These are phyloP conservation scores for Blastomyces emzantsi DNA, from an alignment of 2,329 filamentous ascomycete genomes.

Conservation along the genomic window DNA sequence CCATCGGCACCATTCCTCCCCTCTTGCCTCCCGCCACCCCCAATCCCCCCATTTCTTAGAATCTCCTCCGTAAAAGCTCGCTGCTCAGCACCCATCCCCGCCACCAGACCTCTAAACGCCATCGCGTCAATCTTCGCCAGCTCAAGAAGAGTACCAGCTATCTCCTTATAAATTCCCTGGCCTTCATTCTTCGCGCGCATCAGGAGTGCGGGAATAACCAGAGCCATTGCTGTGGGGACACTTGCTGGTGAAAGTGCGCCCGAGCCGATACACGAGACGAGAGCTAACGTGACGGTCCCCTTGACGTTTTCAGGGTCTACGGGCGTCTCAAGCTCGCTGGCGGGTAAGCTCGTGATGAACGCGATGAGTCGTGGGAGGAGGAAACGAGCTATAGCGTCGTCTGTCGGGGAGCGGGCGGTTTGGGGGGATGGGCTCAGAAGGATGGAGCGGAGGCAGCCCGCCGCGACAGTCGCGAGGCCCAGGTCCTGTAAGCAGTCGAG, in stretches of 20 bases:
- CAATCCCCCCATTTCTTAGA: slow-evolving; percentile 53
- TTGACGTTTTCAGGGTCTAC: slow-evolving; percentile 67
- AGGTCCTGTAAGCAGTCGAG: slow-evolving; percentile 65
- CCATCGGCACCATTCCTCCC: slow-evolving; percentile 35
- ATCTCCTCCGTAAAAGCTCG: slow-evolving; percentile 73
- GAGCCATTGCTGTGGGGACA: slow-evolving; percentile 51
- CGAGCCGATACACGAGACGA: slow-evolving; percentile 60
- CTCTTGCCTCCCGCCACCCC: slow-evolving; percentile 28
- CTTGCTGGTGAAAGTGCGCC: slow-evolving; percentile 26
- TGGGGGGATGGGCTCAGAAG: slow-evolving; percentile 49
- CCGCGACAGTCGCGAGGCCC: slow-evolving; percentile 67
- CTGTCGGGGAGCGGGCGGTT: slow-evolving; percentile 46
- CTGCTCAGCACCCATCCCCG: slow-evolving; percentile 59
- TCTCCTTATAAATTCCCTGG: slow-evolving; percentile 55
- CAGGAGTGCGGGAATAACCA: slow-evolving; percentile 70
- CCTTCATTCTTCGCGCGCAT: slow-evolving; percentile 59
- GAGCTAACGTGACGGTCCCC: slow-evolving; percentile 59
- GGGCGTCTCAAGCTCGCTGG: slow-evolving; percentile 48
- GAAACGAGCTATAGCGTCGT: slow-evolving; percentile 64
- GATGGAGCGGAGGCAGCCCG: slow-evolving; percentile 79
- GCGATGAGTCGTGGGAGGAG: slow-evolving; percentile 65
- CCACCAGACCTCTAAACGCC: slow-evolving; percentile 66
- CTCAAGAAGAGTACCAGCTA: slow-evolving; percentile 66
- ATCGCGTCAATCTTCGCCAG: slow-evolving; percentile 65
- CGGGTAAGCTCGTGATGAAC: slow-evolving; percentile 55